Percentiles rank a stretch among this genome's conserved stretches.
These are phyloP conservation scores for Fusarium pseudonygamai DNA, from an alignment of 2,329 filamentous ascomycete species.

Conservation along the genomic window DNA sequence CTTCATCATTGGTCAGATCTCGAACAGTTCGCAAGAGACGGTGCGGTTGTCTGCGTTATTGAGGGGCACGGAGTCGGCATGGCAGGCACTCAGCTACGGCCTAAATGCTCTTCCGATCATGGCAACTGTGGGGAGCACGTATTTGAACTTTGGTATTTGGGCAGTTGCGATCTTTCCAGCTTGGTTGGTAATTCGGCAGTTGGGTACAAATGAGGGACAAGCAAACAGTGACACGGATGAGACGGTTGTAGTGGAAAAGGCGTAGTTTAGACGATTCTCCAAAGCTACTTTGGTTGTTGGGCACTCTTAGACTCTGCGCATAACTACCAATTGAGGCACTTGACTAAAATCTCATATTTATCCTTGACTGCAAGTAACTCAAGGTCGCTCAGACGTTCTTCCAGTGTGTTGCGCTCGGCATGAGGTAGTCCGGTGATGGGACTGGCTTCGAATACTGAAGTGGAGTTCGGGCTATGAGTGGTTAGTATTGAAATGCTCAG, in stretches of 20 bases:
- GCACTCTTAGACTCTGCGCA: not conserved
- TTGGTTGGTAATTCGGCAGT: conserved; percentile 62
- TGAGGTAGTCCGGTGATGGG: not conserved
- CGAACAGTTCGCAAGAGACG: conserved; percentile 66
- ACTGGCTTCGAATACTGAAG: rapidly evolving
- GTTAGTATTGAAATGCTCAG: not conserved
- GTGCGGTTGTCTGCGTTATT: conserved; percentile 71
- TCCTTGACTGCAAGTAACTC: not conserved
- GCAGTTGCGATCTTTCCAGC: conserved; percentile 66
- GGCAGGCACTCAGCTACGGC: conserved; percentile 75
- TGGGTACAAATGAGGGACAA: not conserved
- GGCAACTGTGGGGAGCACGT: conserved; percentile 69
- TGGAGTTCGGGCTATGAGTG: rapidly evolving
- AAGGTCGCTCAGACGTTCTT: too few species aligned
- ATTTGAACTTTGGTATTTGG: conserved; percentile 75
- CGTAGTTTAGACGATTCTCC: not conserved
- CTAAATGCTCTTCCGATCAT: conserved; percentile 68
- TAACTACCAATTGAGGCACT: not conserved
- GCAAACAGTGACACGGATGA: not conserved
- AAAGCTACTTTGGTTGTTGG: rapidly evolving
- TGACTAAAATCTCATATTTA: not conserved
- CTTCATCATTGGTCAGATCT: conserved; percentile 72
- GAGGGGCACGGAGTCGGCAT: conserved; percentile 73
- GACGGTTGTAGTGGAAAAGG: not conserved
- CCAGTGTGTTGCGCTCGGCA: not conserved